Evolutionary conservation across 768 basidiomycete species (phyloP), one percentile per base, ranked within the genome.

Genomic region (Tulasnella sp.): DNA sequence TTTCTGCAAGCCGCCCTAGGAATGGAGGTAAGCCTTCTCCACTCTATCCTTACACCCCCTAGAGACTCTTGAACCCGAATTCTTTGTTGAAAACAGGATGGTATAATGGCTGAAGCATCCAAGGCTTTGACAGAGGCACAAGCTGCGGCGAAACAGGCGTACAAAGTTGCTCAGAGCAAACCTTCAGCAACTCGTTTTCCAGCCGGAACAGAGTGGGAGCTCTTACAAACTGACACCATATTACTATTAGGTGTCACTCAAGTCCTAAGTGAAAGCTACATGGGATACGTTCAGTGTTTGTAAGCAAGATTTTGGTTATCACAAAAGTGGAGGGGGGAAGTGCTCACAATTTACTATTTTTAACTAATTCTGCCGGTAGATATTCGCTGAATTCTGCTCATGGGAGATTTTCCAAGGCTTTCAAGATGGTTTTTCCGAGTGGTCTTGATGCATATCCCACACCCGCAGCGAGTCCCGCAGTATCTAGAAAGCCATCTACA

Each of bases 1-100:
- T 87, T 87, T 57, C 66, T 87, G 37, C 79, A 85, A 62, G 86
- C 83, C 0, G 82, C 80, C 1, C 66, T 87, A 12, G 81, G 83
- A n/a, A 77, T 86, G 77, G 85, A 88, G 73, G 81, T 79, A 32
- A 62, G 31, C 25, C 24, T 53, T 32, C 5, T 53, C 37, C 15
- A 37, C 35, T 33, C 43, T n/a, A 5, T 13, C 28, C 2, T 22
- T 15, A 7, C 45, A 28, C 5, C 7, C 28, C 7, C 43, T 8
- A 8, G 37, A 33, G 9, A 43, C 43, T 42, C 20, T 20, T 22
- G n/a, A 28, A 27, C 48, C 32, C 37, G 37, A 12, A 33, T 35
- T 48, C 41, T 20, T 24, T 32, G 16, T 16, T 27, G 3, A 28
- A 5, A 16, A 47, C 53, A 83, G 81, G 61, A 71, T 1, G 75